Evolutionary conservation across 2,329 filamentous ascomycete species (phyloP).

Genomic region (Huntiella bhutanensis): DNA sequence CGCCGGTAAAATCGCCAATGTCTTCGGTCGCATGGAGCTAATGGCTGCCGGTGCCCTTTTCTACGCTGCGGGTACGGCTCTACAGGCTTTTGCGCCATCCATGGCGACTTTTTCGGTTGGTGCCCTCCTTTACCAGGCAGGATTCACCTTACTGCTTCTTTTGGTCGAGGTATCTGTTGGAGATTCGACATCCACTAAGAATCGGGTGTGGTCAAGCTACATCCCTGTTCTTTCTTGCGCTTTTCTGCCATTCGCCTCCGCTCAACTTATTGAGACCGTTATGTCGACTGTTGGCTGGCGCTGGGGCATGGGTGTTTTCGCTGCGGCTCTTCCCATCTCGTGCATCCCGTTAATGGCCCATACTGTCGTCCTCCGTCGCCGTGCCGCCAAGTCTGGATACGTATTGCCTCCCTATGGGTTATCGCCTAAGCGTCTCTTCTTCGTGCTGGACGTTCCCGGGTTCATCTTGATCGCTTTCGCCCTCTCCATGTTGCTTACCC

Average conservation of each 20-base stretch:
- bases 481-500: no score
- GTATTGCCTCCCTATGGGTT: slow-evolving; percentile 27
- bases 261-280: slow-evolving; percentile 33
- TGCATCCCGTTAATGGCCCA: slow-evolving; percentile 6
- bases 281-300: slow-evolving; percentile 45
- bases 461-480: slow-evolving; percentile 5
- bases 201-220: slow-evolving; percentile 45
- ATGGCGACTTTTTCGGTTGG: slow-evolving; percentile 36
- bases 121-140: slow-evolving; percentile 41
- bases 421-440: slow-evolving; percentile 25
- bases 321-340: slow-evolving; percentile 20
- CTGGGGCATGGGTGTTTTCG: slow-evolving; percentile 25
- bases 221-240: slow-evolving; percentile 40
- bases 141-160: slow-evolving; percentile 41
- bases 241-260: slow-evolving; percentile 46
- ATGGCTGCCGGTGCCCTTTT: slow-evolving; percentile 38
- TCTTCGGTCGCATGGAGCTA: slow-evolving; percentile 41
- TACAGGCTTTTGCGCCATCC: slow-evolving; percentile 31
- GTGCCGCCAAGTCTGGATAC: slow-evolving; percentile 26
- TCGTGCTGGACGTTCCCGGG: slow-evolving; percentile 26
- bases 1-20: slow-evolving; percentile 40
- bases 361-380: slow-evolving; percentile 24
- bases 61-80: slow-evolving; percentile 36
- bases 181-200: slow-evolving; percentile 42
- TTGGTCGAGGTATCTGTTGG: slow-evolving; percentile 45